phyloP scores from a whole-genome alignment of 2,329 filamentous ascomycete species.

The Arthrinium phaeospermum region DNA sequence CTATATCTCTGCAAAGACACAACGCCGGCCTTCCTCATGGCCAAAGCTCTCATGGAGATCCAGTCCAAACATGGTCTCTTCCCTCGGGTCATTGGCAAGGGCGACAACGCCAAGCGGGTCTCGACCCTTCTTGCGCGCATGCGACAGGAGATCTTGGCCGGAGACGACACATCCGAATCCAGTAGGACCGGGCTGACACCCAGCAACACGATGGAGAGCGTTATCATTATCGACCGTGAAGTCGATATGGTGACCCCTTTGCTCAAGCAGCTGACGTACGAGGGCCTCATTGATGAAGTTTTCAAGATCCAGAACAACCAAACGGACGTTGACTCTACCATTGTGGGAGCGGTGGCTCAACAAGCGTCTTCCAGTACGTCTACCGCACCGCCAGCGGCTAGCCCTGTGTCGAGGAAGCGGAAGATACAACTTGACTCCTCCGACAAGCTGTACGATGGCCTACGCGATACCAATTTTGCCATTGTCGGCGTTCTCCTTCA shows the following conservation, averaged over 20 bases:
- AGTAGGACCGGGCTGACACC: slow-evolving; percentile 75
- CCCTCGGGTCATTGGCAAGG: slow-evolving; percentile 92
- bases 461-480: slow-evolving; percentile 93
- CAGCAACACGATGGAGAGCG: slow-evolving; percentile 84
- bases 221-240: slow-evolving; percentile 94
- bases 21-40: slow-evolving; percentile 85
- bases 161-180: slow-evolving; percentile 71
- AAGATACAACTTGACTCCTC: slow-evolving; percentile 89
- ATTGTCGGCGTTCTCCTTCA: slow-evolving; percentile 90
- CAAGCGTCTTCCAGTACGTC: slow-evolving; percentile 57
- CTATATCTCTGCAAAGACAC: slow-evolving; percentile 90
- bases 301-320: slow-evolving; percentile 93
- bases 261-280: slow-evolving; percentile 94
- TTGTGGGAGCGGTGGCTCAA: slow-evolving; percentile 76
- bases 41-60: slow-evolving; percentile 91
- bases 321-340: slow-evolving; percentile 87
- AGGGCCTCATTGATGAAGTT: slow-evolving; percentile 92
- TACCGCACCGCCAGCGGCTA: slow-evolving; percentile 57
- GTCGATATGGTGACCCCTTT: slow-evolving; percentile 92
- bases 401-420: slow-evolving; percentile 72
- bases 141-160: slow-evolving; percentile 85
- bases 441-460: slow-evolving; percentile 85
- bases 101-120: slow-evolving; percentile 88
- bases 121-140: slow-evolving; percentile 88
- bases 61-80: slow-evolving; percentile 93